These are phyloP conservation scores for Selenicereus undatus DNA, from an alignment of 148 eudicot genomes.

Conservation along the genomic window DNA sequence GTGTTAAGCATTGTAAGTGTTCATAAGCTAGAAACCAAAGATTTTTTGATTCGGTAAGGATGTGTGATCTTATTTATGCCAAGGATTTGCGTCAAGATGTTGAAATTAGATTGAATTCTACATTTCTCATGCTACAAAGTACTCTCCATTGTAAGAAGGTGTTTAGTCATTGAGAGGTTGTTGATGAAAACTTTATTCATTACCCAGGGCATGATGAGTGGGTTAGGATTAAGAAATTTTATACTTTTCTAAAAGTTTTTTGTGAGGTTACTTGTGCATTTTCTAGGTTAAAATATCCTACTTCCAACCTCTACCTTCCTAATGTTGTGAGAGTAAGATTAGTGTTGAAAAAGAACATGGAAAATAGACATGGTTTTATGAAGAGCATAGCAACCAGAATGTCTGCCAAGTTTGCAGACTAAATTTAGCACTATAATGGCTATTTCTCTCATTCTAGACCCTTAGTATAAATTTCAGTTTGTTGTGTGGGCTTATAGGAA, in stretches of 20 bases:
- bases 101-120: conserved; percentile 10
- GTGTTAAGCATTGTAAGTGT: conserved; percentile 18
- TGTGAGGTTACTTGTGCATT: not conserved
- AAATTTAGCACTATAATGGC: not conserved
- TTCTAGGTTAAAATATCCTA: too few relatives aligned
- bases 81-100: conserved; percentile 16
- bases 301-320: too few relatives aligned
- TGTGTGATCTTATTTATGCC: not conserved
- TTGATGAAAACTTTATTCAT: too few relatives aligned
- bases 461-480: not conserved
- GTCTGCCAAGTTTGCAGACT: not conserved
- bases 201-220: too few relatives aligned
- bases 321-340: too few relatives aligned
- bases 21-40: conserved; percentile 6
- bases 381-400: not conserved
- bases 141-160: not conserved
- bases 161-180: not conserved
- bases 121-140: not conserved
- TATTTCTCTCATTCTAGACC: not conserved
- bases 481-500: too few relatives aligned
- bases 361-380: not conserved
- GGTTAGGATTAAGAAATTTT: too few relatives aligned
- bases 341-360: not conserved
- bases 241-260: not conserved
- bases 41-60: not conserved